Evolutionary conservation across 352 stramenopile species (phyloP).

Genomic region (Globisporangium cystogenes): DNA sequence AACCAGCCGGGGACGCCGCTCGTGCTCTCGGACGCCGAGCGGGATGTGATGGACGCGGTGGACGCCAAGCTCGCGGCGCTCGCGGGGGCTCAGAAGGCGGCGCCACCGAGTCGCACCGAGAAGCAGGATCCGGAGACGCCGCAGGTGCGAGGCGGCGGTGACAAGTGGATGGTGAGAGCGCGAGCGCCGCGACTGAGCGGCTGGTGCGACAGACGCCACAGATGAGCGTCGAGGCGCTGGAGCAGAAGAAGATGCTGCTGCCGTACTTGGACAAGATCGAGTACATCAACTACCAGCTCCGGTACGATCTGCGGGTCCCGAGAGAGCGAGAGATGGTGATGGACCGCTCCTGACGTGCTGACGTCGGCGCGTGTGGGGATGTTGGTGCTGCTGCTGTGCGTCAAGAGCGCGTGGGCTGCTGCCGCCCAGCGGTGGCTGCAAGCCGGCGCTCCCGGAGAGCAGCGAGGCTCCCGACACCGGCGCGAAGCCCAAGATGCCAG

Average conservation of each 20-base stretch:
- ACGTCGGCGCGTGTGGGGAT: background rate
- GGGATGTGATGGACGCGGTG: slow-evolving; percentile 5
- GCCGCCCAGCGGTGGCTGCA: background rate
- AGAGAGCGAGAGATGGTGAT: too few relatives aligned
- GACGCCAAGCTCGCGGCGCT: slow-evolving; percentile 12
- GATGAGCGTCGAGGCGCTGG: slow-evolving; percentile 53
- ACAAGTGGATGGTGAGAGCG: background rate
- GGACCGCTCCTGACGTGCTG: background rate
- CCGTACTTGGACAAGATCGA: slow-evolving; percentile 85
- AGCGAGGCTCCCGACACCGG: background rate
- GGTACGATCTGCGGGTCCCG: slow-evolving; percentile 15
- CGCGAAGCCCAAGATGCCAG: background rate
- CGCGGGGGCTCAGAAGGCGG: background rate
- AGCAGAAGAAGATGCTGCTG: slow-evolving; percentile 80
- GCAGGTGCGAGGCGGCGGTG: background rate
- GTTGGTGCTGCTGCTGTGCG: background rate
- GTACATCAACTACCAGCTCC: slow-evolving; percentile 81
- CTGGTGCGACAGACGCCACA: background rate
- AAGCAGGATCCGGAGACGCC: background rate
- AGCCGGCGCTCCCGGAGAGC: background rate
- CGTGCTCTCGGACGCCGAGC: slow-evolving; percentile 9
- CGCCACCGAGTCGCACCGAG: background rate
- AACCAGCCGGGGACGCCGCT: background rate
- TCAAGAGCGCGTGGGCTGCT: slow-evolving; percentile 6
- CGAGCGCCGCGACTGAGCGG: too few relatives aligned